Percentiles rank a stretch among this genome's conserved stretches.
Conservation (phyloP, 2,329 filamentous ascomycete genomes). For the Colletotrichum karsti region DNA sequence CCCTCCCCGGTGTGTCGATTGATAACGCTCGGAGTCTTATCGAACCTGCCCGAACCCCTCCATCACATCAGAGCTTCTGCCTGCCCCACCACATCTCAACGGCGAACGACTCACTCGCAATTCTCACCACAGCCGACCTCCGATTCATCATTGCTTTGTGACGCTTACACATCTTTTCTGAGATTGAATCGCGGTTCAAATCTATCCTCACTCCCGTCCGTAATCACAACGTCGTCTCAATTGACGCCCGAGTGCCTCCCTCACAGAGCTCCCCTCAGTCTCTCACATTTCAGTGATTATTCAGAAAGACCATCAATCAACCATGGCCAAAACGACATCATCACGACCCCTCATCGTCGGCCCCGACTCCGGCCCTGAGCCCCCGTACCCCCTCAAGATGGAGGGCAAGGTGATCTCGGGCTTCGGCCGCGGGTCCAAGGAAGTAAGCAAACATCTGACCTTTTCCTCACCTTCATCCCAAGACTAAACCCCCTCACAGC, state of each 20-base stretch:
- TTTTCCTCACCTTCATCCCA: not conserved
- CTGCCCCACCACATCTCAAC: constrained; percentile 26
- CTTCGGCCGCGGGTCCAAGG: constrained; percentile 93
- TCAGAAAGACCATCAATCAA: not conserved
- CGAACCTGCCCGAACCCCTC: constrained; percentile 25
- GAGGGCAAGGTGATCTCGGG: constrained; percentile 90
- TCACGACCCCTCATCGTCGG: constrained; percentile 76
- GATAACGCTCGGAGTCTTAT: constrained; percentile 24
- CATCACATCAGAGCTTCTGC: constrained; percentile 8
- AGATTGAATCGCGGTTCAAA: no score
- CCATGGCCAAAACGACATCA: constrained; percentile 17
- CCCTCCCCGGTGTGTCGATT: not conserved
- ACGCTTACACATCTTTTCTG: not conserved
- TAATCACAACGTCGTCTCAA: no score
- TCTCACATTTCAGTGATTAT: not conserved
- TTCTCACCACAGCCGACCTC: not conserved
- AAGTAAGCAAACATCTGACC: constrained; percentile 63
- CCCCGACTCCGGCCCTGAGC: constrained; percentile 73
- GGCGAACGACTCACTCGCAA: constrained; percentile 20
- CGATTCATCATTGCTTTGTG: not conserved
- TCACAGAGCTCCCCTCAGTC: not conserved
- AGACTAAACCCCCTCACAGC: constrained; percentile 55
- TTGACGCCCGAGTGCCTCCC: no score
- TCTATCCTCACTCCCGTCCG: not conserved
- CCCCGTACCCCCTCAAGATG: constrained; percentile 85